A percentile compares a stretch with the other conserved stretches of the same genome.
Conservation (phyloP, 2,329 filamentous ascomycete species). For the Hysterium pulicare region DNA sequence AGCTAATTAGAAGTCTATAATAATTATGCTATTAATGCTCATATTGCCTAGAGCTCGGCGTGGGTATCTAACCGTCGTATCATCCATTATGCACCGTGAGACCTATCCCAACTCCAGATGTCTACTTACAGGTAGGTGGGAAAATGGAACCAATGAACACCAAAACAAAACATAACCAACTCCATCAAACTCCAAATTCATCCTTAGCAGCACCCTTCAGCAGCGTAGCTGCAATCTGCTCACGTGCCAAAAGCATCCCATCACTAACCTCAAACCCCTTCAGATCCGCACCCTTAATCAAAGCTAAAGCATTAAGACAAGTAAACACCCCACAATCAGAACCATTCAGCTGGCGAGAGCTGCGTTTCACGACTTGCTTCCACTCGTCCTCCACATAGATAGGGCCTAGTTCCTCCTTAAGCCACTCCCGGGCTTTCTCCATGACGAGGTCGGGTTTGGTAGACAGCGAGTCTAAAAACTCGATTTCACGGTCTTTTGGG, state of each 20-base stretch:
- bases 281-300: conserved; percentile 40
- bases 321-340: conserved; percentile 77
- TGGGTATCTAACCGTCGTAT: too few relatives aligned
- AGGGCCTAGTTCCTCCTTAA: conserved; percentile 56
- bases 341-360: conserved; percentile 59
- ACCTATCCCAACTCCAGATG: too few relatives aligned
- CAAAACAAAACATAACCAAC: too few relatives aligned
- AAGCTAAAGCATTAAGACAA: conserved; percentile 67
- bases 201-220: too few relatives aligned
- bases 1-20: too few relatives aligned
- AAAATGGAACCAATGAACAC: too few relatives aligned
- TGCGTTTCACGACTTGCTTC: conserved; percentile 51
- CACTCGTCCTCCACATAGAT: conserved; percentile 59
- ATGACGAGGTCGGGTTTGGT: conserved; percentile 27
- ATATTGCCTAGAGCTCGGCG: too few relatives aligned
- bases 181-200: too few relatives aligned
- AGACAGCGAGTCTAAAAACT: conserved; percentile 67
- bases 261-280: conserved; percentile 44
- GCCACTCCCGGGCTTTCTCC: conserved; percentile 47
- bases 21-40: too few relatives aligned
- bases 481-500: conserved; percentile 57
- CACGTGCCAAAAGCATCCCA: conserved; percentile 59
- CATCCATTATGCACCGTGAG: too few relatives aligned
- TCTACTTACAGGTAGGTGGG: too few relatives aligned
- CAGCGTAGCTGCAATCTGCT: conserved; percentile 62